Base-by-base conservation (phyloP, 1,139 yeast genomes). In the Suhomyces coccinellae region DNA sequence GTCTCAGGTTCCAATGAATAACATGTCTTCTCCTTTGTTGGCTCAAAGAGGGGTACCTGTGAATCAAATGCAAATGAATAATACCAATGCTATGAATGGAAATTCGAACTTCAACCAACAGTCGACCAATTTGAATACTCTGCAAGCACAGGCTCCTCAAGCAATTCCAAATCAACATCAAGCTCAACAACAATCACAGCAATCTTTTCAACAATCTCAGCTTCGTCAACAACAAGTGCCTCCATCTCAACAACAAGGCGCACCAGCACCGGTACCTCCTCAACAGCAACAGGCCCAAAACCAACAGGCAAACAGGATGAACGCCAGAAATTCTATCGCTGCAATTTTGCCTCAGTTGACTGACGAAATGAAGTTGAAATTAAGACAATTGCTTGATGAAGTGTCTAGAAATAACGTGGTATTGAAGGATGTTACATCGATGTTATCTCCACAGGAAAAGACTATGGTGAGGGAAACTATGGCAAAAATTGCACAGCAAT, bases 361-460 rank as follows among this genome's bases (percentile, higher is more conserved):
- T 2, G 77, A 73, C 28, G 79, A 73, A 34, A 66, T 72, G 66
- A 73, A 69, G 48, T 33, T 62, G 53, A 79, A 79, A 45, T 73
- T 88, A 51, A 77, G 83, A 49, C 79, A 75, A 48, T 74, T 89
- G 40, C 76, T 83, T 49, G 84, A 81, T 36, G 95, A 87, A 50
- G 90, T 86, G 1, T 72, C 85, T 0, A 71, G 79, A 30, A 80
- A 83, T 46, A 87, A 86, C 28, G 79, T 87, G 28, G 77, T 81
- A 35, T 66, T 87, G 49, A 80, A 82, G 46, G 87, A 88, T 57
- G 75, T 85, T 35, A 83, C 93, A 0, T 72, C 71, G 51, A 66
- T 75, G 44, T 70, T 87, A 46, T 68, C 84, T 0, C 80, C 76
- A 17, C 83, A 80, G 34, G 91, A 87, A 50, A 86, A 85, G 62